Evolutionary conservation across 2,329 filamentous ascomycete genomes (phyloP), one percentile per base, ranked within the genome.

Genomic region (Aspergillus neotritici): DNA sequence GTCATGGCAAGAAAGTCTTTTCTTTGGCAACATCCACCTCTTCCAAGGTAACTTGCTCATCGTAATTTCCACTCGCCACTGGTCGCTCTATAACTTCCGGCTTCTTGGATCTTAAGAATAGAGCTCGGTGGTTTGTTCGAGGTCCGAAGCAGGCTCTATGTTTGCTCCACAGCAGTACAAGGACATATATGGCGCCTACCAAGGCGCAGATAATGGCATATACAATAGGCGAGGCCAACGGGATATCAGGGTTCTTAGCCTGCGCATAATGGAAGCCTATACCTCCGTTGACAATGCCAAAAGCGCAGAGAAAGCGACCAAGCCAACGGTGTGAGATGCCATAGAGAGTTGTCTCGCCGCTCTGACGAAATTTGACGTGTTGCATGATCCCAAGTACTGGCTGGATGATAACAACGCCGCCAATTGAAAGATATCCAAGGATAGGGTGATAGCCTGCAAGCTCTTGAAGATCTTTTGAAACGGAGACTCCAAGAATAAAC

Each of bases 261-360:
- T 65, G 61, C 3, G 73, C 71, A 29, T 75, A 64, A 44, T 64
- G 57, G 34, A 78, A 66, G 0, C 76, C 75, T 1, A 78, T 56
- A 3, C 75, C 76, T 8, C 75, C 76, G 48, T 78, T 78, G 57
- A 78, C 66, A 44, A 77, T 75, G 3, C 72, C 75, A 0, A 78
- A 61, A 0, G 66, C 65, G 14, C 77, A 66, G 11, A 71, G 60
- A 21, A 68, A 50, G 4, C 75, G 66, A 10, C 76, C 76, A 21
- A 76, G 50, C 74, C 75, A 79, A 47, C 77, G 64, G 51, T 79
- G 76, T 2, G 57, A 34, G 41, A 73, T 63, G 0, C 72, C 74
- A 56, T 66, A 70, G 12, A 69, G 48, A 2, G 68, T 72, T n/a
- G 68, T 68, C 31, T 56, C 56, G 14, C 63, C 60, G 33, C 66